These are phyloP conservation scores for Trichoderma koningii DNA, from an alignment of 2,329 filamentous ascomycete species.

Conservation along the genomic window DNA sequence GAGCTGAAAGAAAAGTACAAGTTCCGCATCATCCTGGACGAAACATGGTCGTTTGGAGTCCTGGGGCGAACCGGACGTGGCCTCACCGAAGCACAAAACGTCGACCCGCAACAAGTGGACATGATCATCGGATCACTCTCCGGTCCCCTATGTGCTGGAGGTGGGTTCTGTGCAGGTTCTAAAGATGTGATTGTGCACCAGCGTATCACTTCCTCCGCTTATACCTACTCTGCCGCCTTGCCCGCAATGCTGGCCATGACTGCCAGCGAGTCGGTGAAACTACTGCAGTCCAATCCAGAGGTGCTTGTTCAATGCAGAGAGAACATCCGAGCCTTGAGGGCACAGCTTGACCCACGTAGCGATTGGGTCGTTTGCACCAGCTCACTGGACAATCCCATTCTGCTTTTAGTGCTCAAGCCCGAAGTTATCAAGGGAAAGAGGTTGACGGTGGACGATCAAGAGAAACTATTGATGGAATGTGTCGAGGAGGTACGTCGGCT, in stretches of 20 bases:
- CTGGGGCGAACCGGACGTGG: conserved; percentile 89
- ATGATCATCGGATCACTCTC: conserved; percentile 96
- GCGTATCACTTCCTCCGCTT: conserved; percentile 86
- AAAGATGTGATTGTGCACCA: conserved; percentile 95
- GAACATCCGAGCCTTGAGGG: conserved; percentile 81
- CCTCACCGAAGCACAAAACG: conserved; percentile 93
- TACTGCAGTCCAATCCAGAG: conserved; percentile 86
- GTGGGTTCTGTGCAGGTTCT: conserved; percentile 92
- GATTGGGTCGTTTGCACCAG: conserved; percentile 90
- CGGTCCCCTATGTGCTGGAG: conserved; percentile 85
- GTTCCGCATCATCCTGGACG: conserved; percentile 95
- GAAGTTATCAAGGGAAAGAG: conserved; percentile 74
- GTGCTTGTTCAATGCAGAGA: conserved; percentile 78
- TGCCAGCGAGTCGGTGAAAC: conserved; percentile 82
- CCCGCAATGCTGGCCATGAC: conserved; percentile 95
- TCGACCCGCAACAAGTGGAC: conserved; percentile 89
- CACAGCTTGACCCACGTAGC: conserved; percentile 86
- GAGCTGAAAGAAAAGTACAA: conserved; percentile 96
- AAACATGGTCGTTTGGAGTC: conserved; percentile 96
- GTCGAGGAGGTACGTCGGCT: conserved; percentile 79
- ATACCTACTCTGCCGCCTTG: conserved; percentile 93
- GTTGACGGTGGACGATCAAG: conserved; percentile 74
- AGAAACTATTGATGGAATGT: conserved; percentile 80
- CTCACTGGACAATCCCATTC: conserved; percentile 78
- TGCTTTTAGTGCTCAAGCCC: conserved; percentile 80